Percentiles rank a stretch among this genome's conserved stretches.
These are phyloP conservation scores for Naganishia vishniacii DNA, from an alignment of 768 basidiomycete genomes.

Conservation along the genomic window DNA sequence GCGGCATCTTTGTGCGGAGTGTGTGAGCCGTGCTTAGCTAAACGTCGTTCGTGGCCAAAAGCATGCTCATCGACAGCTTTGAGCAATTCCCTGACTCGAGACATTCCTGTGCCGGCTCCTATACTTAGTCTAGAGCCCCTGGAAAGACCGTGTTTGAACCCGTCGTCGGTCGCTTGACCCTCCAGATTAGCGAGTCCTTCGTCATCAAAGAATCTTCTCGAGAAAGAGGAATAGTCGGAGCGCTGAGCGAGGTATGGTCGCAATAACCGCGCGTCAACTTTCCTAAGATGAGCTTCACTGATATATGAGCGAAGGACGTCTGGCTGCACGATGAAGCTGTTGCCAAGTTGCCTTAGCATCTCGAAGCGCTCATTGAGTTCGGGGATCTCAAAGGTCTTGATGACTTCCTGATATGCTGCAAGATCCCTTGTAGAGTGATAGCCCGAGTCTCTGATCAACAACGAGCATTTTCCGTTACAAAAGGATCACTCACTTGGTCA, in stretches of 20 bases:
- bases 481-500: slow-evolving; percentile 70
- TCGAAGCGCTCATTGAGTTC: slow-evolving; percentile 90
- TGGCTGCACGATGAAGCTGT: slow-evolving; percentile 91
- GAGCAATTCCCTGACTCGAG: slow-evolving; percentile 42
- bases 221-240: slow-evolving; percentile 80
- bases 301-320: slow-evolving; percentile 94
- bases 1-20: neutral
- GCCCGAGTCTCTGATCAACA: neutral
- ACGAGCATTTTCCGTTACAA: neutral
- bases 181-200: slow-evolving; percentile 21
- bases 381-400: slow-evolving; percentile 74
- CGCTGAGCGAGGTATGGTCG: slow-evolving; percentile 85
- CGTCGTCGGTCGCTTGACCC: neutral
- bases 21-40: slow-evolving; percentile 1
- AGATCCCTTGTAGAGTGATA: slow-evolving; percentile 63
- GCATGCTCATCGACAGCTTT: slow-evolving; percentile 42
- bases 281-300: slow-evolving; percentile 83
- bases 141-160: slow-evolving; percentile 19
- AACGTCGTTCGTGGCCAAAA: slow-evolving; percentile 12
- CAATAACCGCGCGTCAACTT: slow-evolving; percentile 78
- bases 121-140: slow-evolving; percentile 29
- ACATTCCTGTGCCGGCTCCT: slow-evolving; percentile 45
- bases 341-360: slow-evolving; percentile 93
- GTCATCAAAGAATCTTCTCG: slow-evolving; percentile 40
- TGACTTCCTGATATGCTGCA: slow-evolving; percentile 88